Percentiles rank a stretch among this genome's conserved stretches.
These are phyloP conservation scores for Delitschia confertaspora DNA, from an alignment of 495 filamentous ascomycete genomes.

Conservation along the genomic window DNA sequence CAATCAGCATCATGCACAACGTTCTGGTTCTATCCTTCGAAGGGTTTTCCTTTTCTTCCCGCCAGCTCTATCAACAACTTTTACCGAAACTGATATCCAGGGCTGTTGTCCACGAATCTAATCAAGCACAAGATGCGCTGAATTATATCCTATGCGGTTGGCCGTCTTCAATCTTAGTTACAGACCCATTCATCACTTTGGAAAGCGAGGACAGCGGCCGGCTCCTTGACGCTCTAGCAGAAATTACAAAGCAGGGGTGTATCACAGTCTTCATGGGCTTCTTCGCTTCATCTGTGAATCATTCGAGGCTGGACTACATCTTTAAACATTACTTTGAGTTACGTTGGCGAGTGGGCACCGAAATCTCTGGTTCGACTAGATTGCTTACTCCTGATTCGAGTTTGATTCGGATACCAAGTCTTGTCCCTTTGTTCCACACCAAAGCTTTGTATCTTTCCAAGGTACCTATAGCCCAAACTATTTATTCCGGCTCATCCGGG, in stretches of 20 bases:
- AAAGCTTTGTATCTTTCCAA: conserved; percentile 17
- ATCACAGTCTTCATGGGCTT: conserved; percentile 22
- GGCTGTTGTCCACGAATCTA: conserved; percentile 20
- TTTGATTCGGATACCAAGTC: conserved; percentile 12
- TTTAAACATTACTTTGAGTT: conserved; percentile 18
- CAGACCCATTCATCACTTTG: conserved; percentile 10
- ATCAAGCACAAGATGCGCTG: conserved; percentile 19
- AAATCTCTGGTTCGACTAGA: not conserved
- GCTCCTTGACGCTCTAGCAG: conserved; percentile 10
- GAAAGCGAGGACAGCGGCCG: conserved; percentile 8
- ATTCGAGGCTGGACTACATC: conserved; percentile 1
- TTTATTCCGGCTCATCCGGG: conserved; percentile 12
- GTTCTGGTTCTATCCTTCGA: conserved; percentile 23
- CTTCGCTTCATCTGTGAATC: conserved; percentile 10
- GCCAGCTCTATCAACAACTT: conserved; percentile 19
- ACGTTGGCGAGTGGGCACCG: conserved; percentile 10
- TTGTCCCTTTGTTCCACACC: conserved; percentile 5
- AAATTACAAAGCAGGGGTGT: conserved; percentile 20
- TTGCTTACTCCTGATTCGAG: conserved; percentile 5
- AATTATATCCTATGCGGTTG: conserved; percentile 19
- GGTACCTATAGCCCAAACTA: conserved; percentile 11
- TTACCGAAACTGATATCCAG: conserved; percentile 21
- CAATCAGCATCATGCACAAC: conserved; percentile 10
- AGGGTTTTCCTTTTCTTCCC: conserved; percentile 25
- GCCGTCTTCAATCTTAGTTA: conserved; percentile 22